Base-by-base conservation (phyloP, 1,139 yeast genomes). In the Spencermartinsiella ligniputridi region DNA sequence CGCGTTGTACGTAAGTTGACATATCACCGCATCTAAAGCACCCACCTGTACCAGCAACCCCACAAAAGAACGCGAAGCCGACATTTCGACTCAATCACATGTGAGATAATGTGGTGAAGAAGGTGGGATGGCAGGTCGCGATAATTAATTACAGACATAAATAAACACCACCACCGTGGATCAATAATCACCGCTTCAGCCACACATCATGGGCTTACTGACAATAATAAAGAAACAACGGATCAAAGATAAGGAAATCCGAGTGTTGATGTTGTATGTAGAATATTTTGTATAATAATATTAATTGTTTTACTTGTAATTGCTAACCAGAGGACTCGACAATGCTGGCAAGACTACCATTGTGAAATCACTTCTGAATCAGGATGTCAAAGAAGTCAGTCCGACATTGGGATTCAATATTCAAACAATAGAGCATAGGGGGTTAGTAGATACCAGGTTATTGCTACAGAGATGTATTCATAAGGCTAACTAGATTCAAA, bases 321-420 rank as follows among this genome's bases (percentile, higher is more conserved):
- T 24, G 33, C 25, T 27, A 27, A 27, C 32, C 29, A 67, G 71
- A 9, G 96, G 96, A 0, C 72, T 88, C n/a, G 96, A 88, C 60
- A 87, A 86, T 60, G 76, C 95, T 0, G 97, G 97, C 3, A 88
- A 88, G 60, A 84, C 96, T 2, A 85, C 95, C 0, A 75, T 89
- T 3, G 82, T 87, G 25, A 79, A 79, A 50, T 64, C 71, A 17
- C 54, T 78, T 4, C 62, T 67, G 33, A 62, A 62, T 19, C 64
- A 75, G 41, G 70, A 69, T 49, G 66, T 71, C 9, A 60, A 58
- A 24, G 62, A 66, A 25, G 74, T 79, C n/a, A 69, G 77, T 19
- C 86, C 86, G 0, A 80, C 86, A 0, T 66, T 80, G 51, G 86
- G 86, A 45, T 89, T 75, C 67, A 82, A 70, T 62, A 84, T 73